Evolutionary conservation across 2,329 filamentous ascomycete genomes (phyloP).

Genomic region (Byssochlamys sp.): DNA sequence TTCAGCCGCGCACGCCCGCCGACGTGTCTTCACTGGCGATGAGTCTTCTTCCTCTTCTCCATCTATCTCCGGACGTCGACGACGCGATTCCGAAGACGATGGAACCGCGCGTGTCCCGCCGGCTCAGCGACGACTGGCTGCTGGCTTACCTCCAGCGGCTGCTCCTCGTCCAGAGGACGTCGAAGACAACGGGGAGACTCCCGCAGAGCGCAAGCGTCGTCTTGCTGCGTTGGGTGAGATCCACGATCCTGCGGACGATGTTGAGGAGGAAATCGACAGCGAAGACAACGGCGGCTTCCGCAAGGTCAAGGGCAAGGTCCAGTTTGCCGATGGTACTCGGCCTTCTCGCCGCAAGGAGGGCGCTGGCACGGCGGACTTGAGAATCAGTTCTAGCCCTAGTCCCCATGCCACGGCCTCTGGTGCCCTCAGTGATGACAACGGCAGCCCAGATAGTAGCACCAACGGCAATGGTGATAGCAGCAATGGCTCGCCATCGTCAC

Average conservation of each 20-base stretch:
- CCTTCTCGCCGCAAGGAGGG: constrained; percentile 14
- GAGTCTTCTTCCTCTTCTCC: constrained; percentile 11
- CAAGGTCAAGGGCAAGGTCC: constrained; percentile 18
- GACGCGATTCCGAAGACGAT: constrained; percentile 33
- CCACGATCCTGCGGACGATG: constrained; percentile 16
- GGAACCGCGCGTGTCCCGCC: constrained; percentile 35
- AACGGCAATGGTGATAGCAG: constrained; percentile 9
- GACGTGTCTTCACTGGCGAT: constrained; percentile 24
- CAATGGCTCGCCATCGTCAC: constrained; percentile 10
- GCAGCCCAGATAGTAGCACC: constrained; percentile 1
- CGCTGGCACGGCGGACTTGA: constrained; percentile 6
- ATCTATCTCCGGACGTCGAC: constrained; percentile 9
- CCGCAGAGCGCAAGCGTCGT: constrained; percentile 38
- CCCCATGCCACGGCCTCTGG: neutral
- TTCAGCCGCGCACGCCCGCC: constrained; percentile 31
- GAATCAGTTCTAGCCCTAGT: neutral
- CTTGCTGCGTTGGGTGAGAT: constrained; percentile 34
- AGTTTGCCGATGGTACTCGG: constrained; percentile 24
- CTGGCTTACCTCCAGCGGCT: constrained; percentile 18
- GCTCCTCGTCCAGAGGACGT: constrained; percentile 12
- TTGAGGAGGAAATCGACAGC: constrained; percentile 11
- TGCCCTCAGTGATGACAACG: neutral
- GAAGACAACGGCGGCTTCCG: constrained; percentile 18
- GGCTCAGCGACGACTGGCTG: constrained; percentile 23
- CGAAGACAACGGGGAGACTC: constrained; percentile 33